These are phyloP conservation scores for Collybia sp. DNA, from an alignment of 768 basidiomycete genomes.

Conservation along the genomic window DNA sequence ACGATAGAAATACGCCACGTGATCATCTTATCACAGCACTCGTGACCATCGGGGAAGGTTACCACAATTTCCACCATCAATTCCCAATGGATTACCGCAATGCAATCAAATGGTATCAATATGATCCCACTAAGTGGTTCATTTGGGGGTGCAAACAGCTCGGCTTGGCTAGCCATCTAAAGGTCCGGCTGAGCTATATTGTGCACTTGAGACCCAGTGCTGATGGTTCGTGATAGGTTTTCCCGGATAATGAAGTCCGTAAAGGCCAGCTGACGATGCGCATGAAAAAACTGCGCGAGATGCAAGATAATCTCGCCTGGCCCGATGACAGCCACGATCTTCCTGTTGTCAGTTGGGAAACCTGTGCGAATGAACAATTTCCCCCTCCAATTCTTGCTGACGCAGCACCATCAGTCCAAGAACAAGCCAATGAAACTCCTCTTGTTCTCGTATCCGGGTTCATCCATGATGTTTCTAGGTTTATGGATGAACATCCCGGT, in stretches of 20 bases:
- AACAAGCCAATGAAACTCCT: constrained; percentile 70
- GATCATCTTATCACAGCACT: constrained; percentile 85
- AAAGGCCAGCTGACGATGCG: constrained; percentile 93
- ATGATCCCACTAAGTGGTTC: constrained; percentile 89
- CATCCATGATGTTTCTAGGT: constrained; percentile 80
- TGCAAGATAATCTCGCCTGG: constrained; percentile 75
- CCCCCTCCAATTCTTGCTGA: constrained; percentile 1
- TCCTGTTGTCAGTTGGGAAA: constrained; percentile 79
- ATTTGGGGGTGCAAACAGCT: constrained; percentile 57
- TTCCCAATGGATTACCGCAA: constrained; percentile 96
- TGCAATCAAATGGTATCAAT: constrained; percentile 89
- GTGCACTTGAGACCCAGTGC: neutral
- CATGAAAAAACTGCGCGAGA: constrained; percentile 72
- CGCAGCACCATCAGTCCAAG: constrained; percentile 45
- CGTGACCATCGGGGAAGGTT: constrained; percentile 87
- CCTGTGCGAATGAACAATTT: constrained; percentile 46
- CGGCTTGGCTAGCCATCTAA: constrained; percentile 64
- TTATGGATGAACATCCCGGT: constrained; percentile 87
- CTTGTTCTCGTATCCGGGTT: constrained; percentile 82
- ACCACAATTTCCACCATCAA: constrained; percentile 94
- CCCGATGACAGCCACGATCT: constrained; percentile 67
- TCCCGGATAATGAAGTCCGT: constrained; percentile 50
- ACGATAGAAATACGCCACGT: constrained; percentile 87
- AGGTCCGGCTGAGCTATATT: constrained; percentile 24
- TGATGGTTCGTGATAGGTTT: constrained; percentile 20